Evolutionary conservation across 2,329 filamentous ascomycete species (phyloP).

Genomic region (Chaetomium globosum): DNA sequence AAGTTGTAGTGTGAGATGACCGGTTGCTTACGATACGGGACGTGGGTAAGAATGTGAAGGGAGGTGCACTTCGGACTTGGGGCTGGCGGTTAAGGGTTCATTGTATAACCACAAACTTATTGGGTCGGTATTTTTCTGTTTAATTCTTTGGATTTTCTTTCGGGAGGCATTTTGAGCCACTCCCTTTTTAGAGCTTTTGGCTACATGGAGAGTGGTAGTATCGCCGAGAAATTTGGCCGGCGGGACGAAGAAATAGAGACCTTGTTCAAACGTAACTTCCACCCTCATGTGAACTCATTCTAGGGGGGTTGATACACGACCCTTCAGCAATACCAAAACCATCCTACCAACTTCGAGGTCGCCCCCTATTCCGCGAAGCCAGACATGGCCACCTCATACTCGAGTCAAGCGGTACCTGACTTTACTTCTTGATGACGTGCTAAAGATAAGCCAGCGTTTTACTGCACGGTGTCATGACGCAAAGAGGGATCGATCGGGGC

Average conservation of each 20-base stretch:
- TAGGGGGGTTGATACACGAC: neutral
- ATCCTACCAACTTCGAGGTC: neutral
- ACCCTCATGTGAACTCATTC: neutral
- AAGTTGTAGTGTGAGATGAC: conserved; percentile 66
- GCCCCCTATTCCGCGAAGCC: neutral
- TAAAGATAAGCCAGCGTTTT: neutral
- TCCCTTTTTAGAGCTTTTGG: neutral
- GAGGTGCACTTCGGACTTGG: neutral
- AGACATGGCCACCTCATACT: neutral
- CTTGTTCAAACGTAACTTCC: neutral
- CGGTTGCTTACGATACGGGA: neutral
- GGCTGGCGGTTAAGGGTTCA: neutral
- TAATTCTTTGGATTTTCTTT: neutral
- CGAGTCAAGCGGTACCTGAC: neutral
- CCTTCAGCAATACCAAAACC: neutral
- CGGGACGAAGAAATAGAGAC: conserved; percentile 17
- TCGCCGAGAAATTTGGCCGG: conserved; percentile 20
- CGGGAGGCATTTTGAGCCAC: neutral
- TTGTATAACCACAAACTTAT: neutral
- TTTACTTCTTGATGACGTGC: neutral
- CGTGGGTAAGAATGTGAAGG: neutral
- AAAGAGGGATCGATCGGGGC: neutral
- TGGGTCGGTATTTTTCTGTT: neutral
- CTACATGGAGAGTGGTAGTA: conserved; percentile 8
- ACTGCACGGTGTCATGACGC: neutral